phyloP scores from a whole-genome alignment of 2,329 filamentous ascomycete genomes.

The Aspergillus tamarii region DNA sequence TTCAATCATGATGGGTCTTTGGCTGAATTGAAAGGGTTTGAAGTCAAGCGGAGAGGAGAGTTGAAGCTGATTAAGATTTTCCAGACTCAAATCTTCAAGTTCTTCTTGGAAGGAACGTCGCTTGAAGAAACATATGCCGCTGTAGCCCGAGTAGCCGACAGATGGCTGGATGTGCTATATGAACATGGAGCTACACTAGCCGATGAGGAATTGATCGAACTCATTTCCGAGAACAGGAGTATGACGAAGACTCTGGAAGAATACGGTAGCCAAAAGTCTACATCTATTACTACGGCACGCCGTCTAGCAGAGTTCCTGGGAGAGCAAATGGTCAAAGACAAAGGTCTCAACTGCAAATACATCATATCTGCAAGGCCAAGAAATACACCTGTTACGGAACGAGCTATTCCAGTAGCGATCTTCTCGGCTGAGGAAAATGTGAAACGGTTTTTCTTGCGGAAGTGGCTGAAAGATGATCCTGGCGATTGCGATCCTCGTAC shows the following conservation, averaged over 20 bases:
- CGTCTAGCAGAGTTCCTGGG: slow-evolving; percentile 94
- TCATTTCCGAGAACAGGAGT: slow-evolving; percentile 99
- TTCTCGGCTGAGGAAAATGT: slow-evolving; percentile 90
- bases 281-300: slow-evolving; percentile 97
- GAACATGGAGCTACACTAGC: slow-evolving; percentile 85
- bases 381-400: slow-evolving; percentile 89
- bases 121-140: slow-evolving; percentile 86
- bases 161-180: slow-evolving; percentile 94
- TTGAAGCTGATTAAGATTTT: slow-evolving; percentile 99
- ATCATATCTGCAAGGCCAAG: slow-evolving; percentile 90
- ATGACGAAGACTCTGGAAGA: slow-evolving; percentile 98
- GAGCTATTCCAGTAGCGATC: slow-evolving; percentile 92
- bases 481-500: slow-evolving; percentile 85
- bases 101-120: slow-evolving; percentile 90
- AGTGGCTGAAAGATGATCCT: slow-evolving; percentile 95
- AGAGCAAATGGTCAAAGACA: slow-evolving; percentile 99
- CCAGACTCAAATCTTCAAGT: slow-evolving; percentile 98
- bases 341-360: slow-evolving; percentile 98
- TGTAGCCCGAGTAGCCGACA: slow-evolving; percentile 92
- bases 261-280: slow-evolving; percentile 94
- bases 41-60: slow-evolving; percentile 95
- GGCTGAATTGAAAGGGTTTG: slow-evolving; percentile 95
- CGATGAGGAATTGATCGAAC: slow-evolving; percentile 95
- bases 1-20: slow-evolving; percentile 98
- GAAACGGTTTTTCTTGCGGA: slow-evolving; percentile 86